Evolutionary conservation across 768 basidiomycete species (phyloP).

Genomic region (Leccinum variicolor): DNA sequence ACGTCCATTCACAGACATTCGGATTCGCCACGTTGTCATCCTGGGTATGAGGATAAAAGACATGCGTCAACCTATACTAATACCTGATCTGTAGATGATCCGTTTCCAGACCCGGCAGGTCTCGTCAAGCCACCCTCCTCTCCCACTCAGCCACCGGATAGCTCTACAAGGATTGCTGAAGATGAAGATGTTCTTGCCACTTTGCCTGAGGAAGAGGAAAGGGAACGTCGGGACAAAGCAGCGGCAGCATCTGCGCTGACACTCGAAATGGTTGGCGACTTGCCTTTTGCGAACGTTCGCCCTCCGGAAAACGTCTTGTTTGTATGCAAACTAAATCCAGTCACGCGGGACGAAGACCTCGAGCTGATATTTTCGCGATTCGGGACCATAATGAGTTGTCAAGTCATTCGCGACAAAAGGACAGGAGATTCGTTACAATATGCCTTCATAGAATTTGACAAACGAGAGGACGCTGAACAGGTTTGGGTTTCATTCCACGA

Average conservation of each 20-base stretch:
- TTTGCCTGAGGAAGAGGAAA: constrained; percentile 84
- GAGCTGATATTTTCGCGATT: constrained; percentile 97
- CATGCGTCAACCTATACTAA: constrained; percentile 2
- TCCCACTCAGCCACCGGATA: constrained; percentile 81
- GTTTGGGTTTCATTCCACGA: constrained; percentile 38
- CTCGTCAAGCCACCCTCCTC: constrained; percentile 69
- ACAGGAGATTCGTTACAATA: constrained; percentile 97
- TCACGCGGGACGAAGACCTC: constrained; percentile 92
- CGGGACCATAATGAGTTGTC: constrained; percentile 94
- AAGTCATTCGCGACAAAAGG: constrained; percentile 93
- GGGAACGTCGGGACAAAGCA: constrained; percentile 76
- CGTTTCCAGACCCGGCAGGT: constrained; percentile 84
- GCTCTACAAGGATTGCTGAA: constrained; percentile 87
- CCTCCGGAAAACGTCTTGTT: constrained; percentile 98
- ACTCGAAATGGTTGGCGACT: constrained; percentile 98
- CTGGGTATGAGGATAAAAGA: constrained; percentile 53
- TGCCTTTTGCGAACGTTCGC: constrained; percentile 96
- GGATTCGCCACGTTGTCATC: constrained; percentile 94
- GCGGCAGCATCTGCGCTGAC: constrained; percentile 93
- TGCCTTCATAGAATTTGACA: constrained; percentile 98
- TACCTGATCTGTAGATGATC: constrained; percentile 65
- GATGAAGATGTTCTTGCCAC: constrained; percentile 88
- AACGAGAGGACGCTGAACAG: constrained; percentile 90
- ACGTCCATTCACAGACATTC: constrained; percentile 88
- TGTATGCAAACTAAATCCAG: constrained; percentile 97